Conservation (phyloP, 1,284 basidiomycete genomes). For the Ganoderma multipileum region DNA sequence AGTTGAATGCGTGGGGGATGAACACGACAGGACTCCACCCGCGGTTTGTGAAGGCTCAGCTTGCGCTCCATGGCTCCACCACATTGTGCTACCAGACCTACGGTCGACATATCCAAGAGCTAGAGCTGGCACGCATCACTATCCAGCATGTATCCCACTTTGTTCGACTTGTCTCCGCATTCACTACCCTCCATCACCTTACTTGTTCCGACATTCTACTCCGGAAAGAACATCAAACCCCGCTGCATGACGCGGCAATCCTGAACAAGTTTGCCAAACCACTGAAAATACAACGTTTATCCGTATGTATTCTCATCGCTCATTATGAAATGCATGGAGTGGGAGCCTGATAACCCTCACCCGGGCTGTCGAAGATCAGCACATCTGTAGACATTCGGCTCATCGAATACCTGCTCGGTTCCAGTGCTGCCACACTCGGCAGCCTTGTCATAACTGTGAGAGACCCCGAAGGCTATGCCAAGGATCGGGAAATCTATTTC, state of each 20-base stretch:
- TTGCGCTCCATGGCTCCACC: too few species aligned
- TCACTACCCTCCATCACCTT: too few species aligned
- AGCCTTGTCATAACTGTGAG: too few species aligned
- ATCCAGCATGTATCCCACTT: too few species aligned
- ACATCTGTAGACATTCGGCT: background rate
- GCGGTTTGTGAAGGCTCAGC: too few species aligned
- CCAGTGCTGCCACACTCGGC: background rate
- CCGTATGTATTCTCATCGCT: background rate
- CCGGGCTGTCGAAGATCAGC: background rate
- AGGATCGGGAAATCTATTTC: background rate
- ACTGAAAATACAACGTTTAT: background rate
- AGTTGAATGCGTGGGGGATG: too few species aligned
- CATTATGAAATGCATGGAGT: background rate
- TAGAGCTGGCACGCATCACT: too few species aligned
- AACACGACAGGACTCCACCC: too few species aligned
- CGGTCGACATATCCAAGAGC: too few species aligned
- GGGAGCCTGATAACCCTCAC: background rate
- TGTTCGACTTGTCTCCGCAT: too few species aligned
- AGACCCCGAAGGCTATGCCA: background rate
- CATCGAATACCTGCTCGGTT: background rate
- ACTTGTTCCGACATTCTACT: too few species aligned
- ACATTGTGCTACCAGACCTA: too few species aligned
- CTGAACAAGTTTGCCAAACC: background rate
- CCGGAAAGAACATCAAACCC: background rate
- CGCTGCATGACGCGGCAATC: background rate